A percentile compares a stretch with the other conserved stretches of the same genome.
phyloP scores from a whole-genome alignment of 2,329 filamentous ascomycete genomes.

The Colletotrichum lindemuthianum region DNA sequence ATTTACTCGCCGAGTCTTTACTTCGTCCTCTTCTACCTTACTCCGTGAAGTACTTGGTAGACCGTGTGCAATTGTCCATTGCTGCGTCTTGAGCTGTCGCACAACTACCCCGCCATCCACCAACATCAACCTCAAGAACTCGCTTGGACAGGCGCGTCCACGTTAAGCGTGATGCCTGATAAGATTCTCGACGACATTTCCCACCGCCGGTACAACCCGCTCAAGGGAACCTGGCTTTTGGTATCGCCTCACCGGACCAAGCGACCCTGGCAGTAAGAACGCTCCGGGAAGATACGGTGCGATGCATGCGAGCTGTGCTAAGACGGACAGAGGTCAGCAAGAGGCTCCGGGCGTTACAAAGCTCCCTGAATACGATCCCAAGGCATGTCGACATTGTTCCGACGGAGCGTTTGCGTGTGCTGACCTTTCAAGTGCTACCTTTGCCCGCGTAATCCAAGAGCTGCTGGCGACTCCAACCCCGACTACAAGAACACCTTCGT shows the following conservation, averaged over 20 bases:
- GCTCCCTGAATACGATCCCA: slow-evolving; percentile 83
- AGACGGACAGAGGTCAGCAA: slow-evolving; percentile 73
- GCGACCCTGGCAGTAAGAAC: slow-evolving; percentile 92
- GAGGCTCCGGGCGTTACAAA: slow-evolving; percentile 75
- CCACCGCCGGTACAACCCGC: slow-evolving; percentile 91
- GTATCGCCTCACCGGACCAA: slow-evolving; percentile 97
- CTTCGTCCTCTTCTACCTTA: background rate
- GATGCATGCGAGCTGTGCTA: slow-evolving; percentile 20
- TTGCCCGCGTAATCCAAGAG: slow-evolving; percentile 90
- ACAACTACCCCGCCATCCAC: slow-evolving; percentile 30
- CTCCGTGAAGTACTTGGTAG: background rate
- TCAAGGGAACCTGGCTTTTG: slow-evolving; percentile 90
- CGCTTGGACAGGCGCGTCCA: background rate
- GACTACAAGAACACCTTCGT: slow-evolving; percentile 88
- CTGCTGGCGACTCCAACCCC: slow-evolving; percentile 87
- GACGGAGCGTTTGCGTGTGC: background rate
- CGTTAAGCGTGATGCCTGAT: slow-evolving; percentile 69
- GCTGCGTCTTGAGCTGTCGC: background rate
- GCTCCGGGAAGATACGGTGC: background rate
- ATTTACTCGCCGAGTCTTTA: background rate
- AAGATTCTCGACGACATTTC: slow-evolving; percentile 93
- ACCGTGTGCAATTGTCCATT: background rate
- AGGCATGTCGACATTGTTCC: slow-evolving; percentile 52
- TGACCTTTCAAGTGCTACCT: slow-evolving; percentile 79
- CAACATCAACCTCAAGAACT: background rate